phyloP scores from a whole-genome alignment of 2,329 filamentous ascomycete species.

The Cadophora gregata region DNA sequence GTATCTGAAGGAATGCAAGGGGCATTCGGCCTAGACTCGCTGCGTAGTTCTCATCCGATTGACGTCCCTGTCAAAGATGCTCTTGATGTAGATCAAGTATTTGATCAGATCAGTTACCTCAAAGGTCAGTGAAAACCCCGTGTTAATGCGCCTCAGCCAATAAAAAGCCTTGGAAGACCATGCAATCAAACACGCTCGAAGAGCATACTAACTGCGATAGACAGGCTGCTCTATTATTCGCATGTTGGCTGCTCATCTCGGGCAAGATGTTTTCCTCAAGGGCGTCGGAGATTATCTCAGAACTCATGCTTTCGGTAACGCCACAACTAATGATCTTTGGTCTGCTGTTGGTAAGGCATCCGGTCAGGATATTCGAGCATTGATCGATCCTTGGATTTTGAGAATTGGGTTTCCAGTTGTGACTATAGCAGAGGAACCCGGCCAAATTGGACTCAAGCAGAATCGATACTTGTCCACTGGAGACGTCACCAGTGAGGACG shows the following conservation, averaged over 20 bases:
- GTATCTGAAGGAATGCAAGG: conserved; percentile 93
- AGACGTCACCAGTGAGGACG: conserved; percentile 88
- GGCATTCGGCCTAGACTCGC: conserved; percentile 86
- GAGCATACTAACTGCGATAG: background rate
- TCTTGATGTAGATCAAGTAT: conserved; percentile 96
- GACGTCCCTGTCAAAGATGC: conserved; percentile 94
- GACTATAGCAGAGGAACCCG: conserved; percentile 82
- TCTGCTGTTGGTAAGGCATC: conserved; percentile 85
- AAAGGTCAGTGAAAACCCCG: conserved; percentile 67
- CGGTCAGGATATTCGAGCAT: conserved; percentile 79
- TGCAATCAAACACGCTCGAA: too few relatives aligned
- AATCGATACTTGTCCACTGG: conserved; percentile 90
- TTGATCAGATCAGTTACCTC: conserved; percentile 94
- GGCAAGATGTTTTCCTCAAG: conserved; percentile 84
- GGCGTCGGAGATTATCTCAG: conserved; percentile 91
- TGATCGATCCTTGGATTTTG: conserved; percentile 95
- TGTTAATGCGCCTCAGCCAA: too few relatives aligned
- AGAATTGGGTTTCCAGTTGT: conserved; percentile 95
- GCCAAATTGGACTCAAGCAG: conserved; percentile 83
- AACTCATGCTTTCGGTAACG: conserved; percentile 85
- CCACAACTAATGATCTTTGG: conserved; percentile 92
- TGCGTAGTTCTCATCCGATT: conserved; percentile 93
- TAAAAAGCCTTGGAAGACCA: too few relatives aligned
- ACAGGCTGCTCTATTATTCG: conserved; percentile 87
- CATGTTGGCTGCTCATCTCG: conserved; percentile 92